Evolutionary conservation across 805 yeast species (phyloP).

Genomic region (Kregervanrija delftensis): DNA sequence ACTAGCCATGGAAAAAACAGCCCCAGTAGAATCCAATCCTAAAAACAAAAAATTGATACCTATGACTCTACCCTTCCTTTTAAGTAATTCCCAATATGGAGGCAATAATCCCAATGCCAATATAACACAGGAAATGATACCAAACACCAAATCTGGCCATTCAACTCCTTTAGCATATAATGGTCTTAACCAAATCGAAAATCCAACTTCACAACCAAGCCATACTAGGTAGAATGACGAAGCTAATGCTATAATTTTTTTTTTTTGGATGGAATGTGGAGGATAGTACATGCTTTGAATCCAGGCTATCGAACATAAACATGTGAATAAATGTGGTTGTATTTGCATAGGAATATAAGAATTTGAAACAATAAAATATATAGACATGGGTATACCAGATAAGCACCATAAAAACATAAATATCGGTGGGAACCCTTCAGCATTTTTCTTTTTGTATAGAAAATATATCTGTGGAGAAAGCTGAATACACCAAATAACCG

Average conservation of each 20-base stretch:
- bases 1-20: conserved; percentile 62
- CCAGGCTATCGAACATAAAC: conserved; percentile 62
- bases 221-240: conserved; percentile 35
- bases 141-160: conserved; percentile 81
- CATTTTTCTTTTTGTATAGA: conserved; percentile 59
- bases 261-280: conserved; percentile 39
- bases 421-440: conserved; percentile 84
- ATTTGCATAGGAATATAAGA: conserved; percentile 73
- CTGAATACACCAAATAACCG: conserved; percentile 91
- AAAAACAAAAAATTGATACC: conserved; percentile 85
- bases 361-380: conserved; percentile 68
- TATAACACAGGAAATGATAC: conserved; percentile 70
- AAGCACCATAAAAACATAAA: conserved; percentile 88
- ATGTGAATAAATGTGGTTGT: conserved; percentile 81
- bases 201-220: conserved; percentile 61
- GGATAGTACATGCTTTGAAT: conserved; percentile 65
- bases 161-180: conserved; percentile 33
- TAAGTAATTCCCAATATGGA: conserved; percentile 78
- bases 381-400: conserved; percentile 74
- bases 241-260: conserved; percentile 31
- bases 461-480: conserved; percentile 74
- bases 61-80: conserved; percentile 75
- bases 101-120: conserved; percentile 78
- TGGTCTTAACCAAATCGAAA: conserved; percentile 63
- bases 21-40: conserved; percentile 72